phyloP scores from a whole-genome alignment of 148 eudicot genomes.

The Dysphania ambrosioides region DNA sequence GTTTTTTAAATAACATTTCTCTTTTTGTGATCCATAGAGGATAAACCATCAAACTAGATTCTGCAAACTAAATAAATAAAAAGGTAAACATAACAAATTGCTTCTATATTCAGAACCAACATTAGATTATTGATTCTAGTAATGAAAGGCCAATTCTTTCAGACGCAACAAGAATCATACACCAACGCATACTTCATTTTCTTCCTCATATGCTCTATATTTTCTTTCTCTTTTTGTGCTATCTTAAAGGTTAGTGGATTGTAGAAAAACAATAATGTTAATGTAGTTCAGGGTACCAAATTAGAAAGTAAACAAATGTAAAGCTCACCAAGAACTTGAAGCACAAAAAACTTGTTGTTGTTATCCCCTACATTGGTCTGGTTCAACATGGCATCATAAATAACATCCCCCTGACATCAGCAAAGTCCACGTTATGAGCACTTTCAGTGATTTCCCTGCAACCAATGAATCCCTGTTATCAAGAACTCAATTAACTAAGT shows the following conservation, averaged over 20 bases:
- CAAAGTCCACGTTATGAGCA: background rate
- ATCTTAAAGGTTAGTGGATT: background rate
- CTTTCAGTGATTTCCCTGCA: background rate
- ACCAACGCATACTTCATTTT: no score
- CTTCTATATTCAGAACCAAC: background rate
- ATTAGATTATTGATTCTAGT: no score
- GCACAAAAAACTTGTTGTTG: slow-evolving; percentile 88
- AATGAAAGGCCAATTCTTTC: no score
- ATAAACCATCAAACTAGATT: background rate
- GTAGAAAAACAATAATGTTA: no score
- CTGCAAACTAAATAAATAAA: background rate
- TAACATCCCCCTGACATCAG: slow-evolving; percentile 61
- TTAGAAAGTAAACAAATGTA: background rate
- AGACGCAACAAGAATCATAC: no score
- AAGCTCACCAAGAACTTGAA: slow-evolving; percentile 76
- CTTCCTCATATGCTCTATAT: no score
- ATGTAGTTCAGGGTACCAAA: background rate
- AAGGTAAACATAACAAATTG: background rate
- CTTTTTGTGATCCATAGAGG: background rate
- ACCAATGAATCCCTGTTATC: background rate
- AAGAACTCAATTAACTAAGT: background rate
- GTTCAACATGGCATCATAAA: slow-evolving; percentile 96
- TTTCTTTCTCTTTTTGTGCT: background rate
- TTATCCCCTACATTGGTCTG: slow-evolving; percentile 96
- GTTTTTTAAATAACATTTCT: no score